phyloP scores from a whole-genome alignment of 108 stramenopile genomes.

The Pseudonitzschia delicatissima region DNA sequence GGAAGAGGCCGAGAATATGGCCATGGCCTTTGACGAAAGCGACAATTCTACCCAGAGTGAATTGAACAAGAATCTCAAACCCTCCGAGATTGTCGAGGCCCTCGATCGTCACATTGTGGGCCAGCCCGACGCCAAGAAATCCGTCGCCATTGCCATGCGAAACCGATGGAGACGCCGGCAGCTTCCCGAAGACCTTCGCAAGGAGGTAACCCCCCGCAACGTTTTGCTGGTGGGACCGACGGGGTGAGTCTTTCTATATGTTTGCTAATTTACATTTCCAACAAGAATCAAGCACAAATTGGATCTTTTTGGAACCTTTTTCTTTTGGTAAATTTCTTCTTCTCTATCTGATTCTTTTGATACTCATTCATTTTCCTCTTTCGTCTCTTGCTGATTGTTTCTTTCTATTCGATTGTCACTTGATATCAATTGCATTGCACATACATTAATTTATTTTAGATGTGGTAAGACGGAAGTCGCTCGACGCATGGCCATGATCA shows the following conservation, averaged over 20 bases:
- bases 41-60: constrained; percentile 1
- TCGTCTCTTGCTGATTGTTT: neutral
- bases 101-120: constrained; percentile 94
- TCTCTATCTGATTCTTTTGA: neutral
- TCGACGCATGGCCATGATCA: constrained; percentile 93
- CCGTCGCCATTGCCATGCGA: constrained; percentile 97
- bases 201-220: constrained; percentile 97
- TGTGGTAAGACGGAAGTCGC: constrained; percentile 99
- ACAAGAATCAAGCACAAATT: no score
- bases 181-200: constrained; percentile 81
- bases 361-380: neutral
- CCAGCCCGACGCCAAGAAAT: constrained; percentile 94
- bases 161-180: constrained; percentile 98
- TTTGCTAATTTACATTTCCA: no score
- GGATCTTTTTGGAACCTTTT: no score
- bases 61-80: constrained; percentile 54
- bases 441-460: constrained; percentile 11
- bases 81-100: constrained; percentile 75
- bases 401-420: neutral
- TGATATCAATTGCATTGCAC: neutral
- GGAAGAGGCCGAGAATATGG: neutral
- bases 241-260: constrained; percentile 33
- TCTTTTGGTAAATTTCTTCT: no score
- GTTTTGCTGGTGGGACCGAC: constrained; percentile 99
- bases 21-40: neutral